Base-by-base conservation (phyloP, 495 filamentous ascomycete species). In the Tuber microsphaerosporum region DNA sequence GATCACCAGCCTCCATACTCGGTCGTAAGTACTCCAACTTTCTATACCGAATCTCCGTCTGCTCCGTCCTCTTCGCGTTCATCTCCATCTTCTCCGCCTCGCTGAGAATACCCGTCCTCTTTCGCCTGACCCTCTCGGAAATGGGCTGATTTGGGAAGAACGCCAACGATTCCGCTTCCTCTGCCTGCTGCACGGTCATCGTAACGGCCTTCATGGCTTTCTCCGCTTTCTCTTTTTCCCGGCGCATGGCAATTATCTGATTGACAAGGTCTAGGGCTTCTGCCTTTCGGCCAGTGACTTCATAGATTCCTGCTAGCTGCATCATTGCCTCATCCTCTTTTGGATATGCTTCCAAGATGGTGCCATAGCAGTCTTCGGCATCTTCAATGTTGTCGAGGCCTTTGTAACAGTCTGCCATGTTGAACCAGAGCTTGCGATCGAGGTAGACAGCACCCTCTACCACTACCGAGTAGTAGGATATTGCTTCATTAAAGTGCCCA, bases 241-340 rank as follows among this genome's bases (percentile, higher is more conserved):
- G 82, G 46, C 85, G 84, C n/a, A 94, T 84, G 43, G 87, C 83
- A 74, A 94, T 87, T 10, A 92, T 89, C 82, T 95, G 90, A 71
- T 91, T 89, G 72, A 92, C 89, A 51, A 90, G 89, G 51, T 90
- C 88, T 74, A 92, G 87, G 0, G 93, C 94, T 77, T 94, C 88
- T 74, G 92, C 89, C 31, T 87, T 87, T 84, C 90, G 88, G 70
- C 88, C 87, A 41, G 89, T 86, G 31, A 87, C 87, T 81, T 95
- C 92, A 81, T 93, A 96, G 81, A 97, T 88, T 77, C 90, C 92
- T 14, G 91, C 93, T 22, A 97, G 86, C 76, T 91, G 86, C 20
- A 92, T 89, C 69, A 92, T 90, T 20, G 90, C 91, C 72, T 93
- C 90, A 71, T 92, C 88, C 75, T 92, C 88, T 69, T 86, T 84